Evolutionary conservation across 2,329 filamentous ascomycete genomes (phyloP).

Genomic region (Byssochlamys sp.): DNA sequence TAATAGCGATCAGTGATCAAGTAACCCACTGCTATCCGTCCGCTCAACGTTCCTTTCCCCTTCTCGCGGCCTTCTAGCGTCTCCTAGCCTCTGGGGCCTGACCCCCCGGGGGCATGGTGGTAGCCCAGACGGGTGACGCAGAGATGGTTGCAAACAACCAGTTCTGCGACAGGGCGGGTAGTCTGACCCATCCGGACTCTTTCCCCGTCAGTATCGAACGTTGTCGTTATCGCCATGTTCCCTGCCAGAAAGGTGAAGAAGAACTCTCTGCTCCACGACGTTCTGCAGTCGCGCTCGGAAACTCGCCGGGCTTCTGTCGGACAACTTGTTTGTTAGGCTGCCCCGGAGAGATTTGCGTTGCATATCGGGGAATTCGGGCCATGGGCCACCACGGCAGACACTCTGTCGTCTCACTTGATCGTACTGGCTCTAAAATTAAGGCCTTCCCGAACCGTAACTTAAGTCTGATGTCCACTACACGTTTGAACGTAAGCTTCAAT

Average conservation of each 20-base stretch:
- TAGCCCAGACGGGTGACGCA: neutral
- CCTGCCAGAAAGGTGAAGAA: neutral
- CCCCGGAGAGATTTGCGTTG: neutral
- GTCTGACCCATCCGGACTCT: neutral
- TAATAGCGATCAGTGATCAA: conserved; percentile 1
- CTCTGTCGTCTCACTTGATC: neutral
- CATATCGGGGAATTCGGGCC: neutral
- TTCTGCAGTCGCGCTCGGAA: neutral
- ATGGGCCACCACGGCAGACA: neutral
- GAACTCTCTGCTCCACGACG: neutral
- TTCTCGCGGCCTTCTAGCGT: conserved; percentile 5
- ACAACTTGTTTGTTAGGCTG: neutral
- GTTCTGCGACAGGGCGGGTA: neutral
- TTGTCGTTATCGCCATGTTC: neutral
- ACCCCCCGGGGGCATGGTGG: neutral
- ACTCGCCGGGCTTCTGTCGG: neutral
- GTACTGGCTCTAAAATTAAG: neutral
- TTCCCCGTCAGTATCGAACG: neutral
- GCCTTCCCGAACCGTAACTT: neutral
- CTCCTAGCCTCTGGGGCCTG: conserved; percentile 1
- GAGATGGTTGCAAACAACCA: neutral
- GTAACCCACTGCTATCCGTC: conserved; percentile 3
- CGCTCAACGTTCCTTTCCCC: neutral
- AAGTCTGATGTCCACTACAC: neutral
- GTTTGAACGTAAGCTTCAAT: neutral